phyloP scores from a whole-genome alignment of 1,284 basidiomycete genomes.

The Leucoagaricus sp. region DNA sequence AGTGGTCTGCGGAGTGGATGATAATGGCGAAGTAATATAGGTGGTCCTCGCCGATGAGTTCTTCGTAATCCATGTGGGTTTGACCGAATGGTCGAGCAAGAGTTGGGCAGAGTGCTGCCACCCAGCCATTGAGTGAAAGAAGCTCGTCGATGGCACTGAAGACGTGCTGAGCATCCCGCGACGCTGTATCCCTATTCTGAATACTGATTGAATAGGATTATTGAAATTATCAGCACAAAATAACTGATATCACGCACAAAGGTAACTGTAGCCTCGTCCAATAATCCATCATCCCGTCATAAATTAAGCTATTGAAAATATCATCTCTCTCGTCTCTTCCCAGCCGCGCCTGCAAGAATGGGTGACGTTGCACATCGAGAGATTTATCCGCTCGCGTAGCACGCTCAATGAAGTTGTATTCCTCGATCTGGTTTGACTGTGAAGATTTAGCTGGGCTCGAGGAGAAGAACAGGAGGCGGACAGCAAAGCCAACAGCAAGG shows the following conservation, averaged over 20 bases:
- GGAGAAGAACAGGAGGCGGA: constrained; percentile 44
- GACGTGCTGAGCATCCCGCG: constrained; percentile 87
- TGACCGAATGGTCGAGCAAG: constrained; percentile 89
- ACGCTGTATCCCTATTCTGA: constrained; percentile 75
- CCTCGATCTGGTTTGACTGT: constrained; percentile 58
- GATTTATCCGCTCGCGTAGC: constrained; percentile 82
- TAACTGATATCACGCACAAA: constrained; percentile 59
- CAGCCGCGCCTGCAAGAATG: constrained; percentile 84
- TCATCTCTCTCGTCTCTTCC: constrained; percentile 84
- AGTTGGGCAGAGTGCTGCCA: constrained; percentile 93
- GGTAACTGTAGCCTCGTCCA: constrained; percentile 92
- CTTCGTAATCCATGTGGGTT: constrained; percentile 85
- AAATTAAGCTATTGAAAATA: constrained; percentile 74
- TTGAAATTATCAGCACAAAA: background rate
- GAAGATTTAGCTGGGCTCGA: constrained; percentile 31
- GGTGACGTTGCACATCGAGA: constrained; percentile 84
- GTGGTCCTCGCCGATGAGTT: constrained; percentile 77
- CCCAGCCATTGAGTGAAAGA: constrained; percentile 94
- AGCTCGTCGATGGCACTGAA: constrained; percentile 87
- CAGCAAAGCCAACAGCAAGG: constrained; percentile 25
- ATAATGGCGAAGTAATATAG: constrained; percentile 94
- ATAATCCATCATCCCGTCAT: constrained; percentile 80
- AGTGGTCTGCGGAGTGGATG: constrained; percentile 96
- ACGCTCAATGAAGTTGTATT: constrained; percentile 83
- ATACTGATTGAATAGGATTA: constrained; percentile 51